Evolutionary conservation across 73 alveolate species (phyloP).

Genomic region (Tetrahymena elliotti): DNA sequence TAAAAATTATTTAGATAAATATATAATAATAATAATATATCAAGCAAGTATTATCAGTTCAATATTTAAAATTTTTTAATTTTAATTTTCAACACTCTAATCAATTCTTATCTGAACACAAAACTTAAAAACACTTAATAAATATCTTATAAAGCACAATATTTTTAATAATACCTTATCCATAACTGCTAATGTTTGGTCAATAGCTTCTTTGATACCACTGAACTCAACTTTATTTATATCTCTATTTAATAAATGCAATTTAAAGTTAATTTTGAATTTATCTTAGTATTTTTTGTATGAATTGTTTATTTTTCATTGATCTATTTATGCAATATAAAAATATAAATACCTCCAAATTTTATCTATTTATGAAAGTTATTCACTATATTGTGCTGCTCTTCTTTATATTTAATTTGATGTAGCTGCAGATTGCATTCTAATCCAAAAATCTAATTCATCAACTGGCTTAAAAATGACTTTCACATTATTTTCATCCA

Average conservation of each 20-base stretch:
- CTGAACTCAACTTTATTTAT: constrained; percentile 10
- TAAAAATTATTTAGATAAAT: neutral
- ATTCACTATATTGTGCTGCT: neutral
- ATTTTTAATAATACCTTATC: neutral
- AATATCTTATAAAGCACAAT: too few relatives aligned
- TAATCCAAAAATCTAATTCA: constrained; percentile 39
- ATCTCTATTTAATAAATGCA: neutral
- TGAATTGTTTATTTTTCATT: too few relatives aligned
- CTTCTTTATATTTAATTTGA: constrained; percentile 8
- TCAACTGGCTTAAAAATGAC: constrained; percentile 12
- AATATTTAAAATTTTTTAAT: too few relatives aligned
- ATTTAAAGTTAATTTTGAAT: neutral
- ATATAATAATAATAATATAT: too few relatives aligned
- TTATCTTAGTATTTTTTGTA: neutral
- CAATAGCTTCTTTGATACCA: constrained; percentile 11
- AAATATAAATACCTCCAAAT: constrained; percentile 2
- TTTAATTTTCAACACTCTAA: neutral
- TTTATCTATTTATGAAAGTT: constrained; percentile 4
- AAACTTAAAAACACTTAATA: too few relatives aligned
- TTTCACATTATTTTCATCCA: neutral
- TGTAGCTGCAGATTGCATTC: constrained; percentile 11
- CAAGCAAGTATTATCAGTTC: neutral
- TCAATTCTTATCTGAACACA: neutral
- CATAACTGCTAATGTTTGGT: constrained; percentile 10
- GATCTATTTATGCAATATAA: neutral